Conservation (phyloP, 2,329 filamentous ascomycete species). For the Acrodontium crateriforme region DNA sequence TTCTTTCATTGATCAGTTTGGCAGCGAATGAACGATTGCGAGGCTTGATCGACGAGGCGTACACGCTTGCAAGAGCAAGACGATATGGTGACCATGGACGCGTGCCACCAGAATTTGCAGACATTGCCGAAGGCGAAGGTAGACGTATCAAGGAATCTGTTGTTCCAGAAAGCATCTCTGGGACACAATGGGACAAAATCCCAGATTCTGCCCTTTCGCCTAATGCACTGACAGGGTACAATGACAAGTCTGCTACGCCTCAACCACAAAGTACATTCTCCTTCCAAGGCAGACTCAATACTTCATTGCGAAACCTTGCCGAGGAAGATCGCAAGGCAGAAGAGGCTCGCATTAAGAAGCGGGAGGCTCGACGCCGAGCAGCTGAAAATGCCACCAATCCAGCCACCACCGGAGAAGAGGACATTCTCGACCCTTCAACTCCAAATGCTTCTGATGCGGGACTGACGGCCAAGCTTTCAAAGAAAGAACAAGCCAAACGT, state of each 20-base stretch:
- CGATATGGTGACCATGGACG: conserved; percentile 68
- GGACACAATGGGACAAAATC: conserved; percentile 19
- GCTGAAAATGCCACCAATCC: conserved; percentile 8
- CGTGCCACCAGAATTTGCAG: conserved; percentile 61
- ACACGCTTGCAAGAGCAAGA: conserved; percentile 54
- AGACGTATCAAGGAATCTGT: conserved; percentile 21
- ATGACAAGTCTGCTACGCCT: conserved; percentile 16
- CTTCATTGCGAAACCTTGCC: conserved; percentile 47
- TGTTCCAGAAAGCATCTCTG: conserved; percentile 23
- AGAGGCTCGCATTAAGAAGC: conserved; percentile 42
- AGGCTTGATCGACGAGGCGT: conserved; percentile 63
- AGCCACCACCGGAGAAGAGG: conserved; percentile 22
- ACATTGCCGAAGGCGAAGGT: conserved; percentile 48
- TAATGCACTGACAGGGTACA: conserved; percentile 10
- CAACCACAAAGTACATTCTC: conserved; percentile 30
- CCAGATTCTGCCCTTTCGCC: conserved; percentile 3
- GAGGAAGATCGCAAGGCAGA: conserved; percentile 57
- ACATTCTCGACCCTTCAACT: conserved; percentile 23
- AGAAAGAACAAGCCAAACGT: conserved; percentile 74
- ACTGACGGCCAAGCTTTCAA: conserved; percentile 66
- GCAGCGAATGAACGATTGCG: conserved; percentile 69
- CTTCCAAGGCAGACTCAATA: conserved; percentile 30
- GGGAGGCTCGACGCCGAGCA: conserved; percentile 27
- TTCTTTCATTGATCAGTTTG: conserved; percentile 69
- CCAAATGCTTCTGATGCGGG: too few species aligned